These are phyloP conservation scores for Plectosphaerella cucumerina DNA, from an alignment of 2,329 filamentous ascomycete species.

Conservation along the genomic window DNA sequence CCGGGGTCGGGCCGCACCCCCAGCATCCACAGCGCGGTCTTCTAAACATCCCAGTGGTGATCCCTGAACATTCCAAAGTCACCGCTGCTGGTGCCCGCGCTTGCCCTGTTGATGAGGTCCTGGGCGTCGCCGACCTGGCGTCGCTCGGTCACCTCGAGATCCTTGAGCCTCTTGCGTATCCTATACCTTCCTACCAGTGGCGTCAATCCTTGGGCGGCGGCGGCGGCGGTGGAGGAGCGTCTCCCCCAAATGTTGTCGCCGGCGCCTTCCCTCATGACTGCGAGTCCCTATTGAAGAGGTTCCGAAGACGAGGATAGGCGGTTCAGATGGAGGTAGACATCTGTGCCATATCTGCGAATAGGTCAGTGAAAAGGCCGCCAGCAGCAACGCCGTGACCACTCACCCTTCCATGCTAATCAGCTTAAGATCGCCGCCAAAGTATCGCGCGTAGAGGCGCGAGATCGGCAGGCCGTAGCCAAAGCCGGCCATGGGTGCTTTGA, in stretches of 20 bases:
- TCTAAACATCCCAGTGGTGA: not conserved
- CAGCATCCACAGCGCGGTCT: not conserved
- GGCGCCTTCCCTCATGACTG: constrained; percentile 72
- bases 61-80: constrained; percentile 1
- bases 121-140: constrained; percentile 89
- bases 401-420: constrained; percentile 99
- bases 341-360: constrained; percentile 78
- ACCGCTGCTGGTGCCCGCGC: constrained; percentile 2
- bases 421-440: constrained; percentile 96
- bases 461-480: constrained; percentile 98
- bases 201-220: constrained; percentile 62
- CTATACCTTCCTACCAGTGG: constrained; percentile 48
- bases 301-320: constrained; percentile 92
- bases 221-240: constrained; percentile 18
- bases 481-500: constrained; percentile 98
- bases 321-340: constrained; percentile 97
- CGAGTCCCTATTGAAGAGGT: constrained; percentile 90
- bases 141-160: constrained; percentile 74
- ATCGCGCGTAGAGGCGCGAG: constrained; percentile 87
- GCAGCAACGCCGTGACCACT: constrained; percentile 28
- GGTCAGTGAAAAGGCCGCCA: not conserved
- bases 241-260: not conserved
- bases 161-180: constrained; percentile 66
- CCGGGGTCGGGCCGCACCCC: too few relatives aligned
- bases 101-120: constrained; percentile 61